Percentiles rank a stretch among this genome's conserved stretches.
Conservation (phyloP, 2,329 filamentous ascomycete genomes). For the Rachicladosporium sp. region DNA sequence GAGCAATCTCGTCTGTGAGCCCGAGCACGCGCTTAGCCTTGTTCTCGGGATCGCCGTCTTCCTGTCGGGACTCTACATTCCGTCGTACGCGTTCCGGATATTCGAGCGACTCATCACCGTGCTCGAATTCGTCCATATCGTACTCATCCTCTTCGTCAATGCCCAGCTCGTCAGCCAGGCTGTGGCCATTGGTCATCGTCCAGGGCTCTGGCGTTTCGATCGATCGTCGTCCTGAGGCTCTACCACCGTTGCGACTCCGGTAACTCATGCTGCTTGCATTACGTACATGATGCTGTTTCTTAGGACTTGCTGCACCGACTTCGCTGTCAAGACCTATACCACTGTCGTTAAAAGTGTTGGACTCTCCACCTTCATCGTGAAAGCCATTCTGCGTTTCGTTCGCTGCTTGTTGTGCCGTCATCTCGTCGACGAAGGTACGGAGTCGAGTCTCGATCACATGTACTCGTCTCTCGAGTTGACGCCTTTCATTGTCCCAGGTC, state of each 20-base stretch:
- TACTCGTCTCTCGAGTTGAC: constrained; percentile 69
- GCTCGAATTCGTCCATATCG: constrained; percentile 38
- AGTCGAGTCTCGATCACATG: constrained; percentile 84
- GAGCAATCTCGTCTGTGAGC: constrained; percentile 12
- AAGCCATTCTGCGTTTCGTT: constrained; percentile 19
- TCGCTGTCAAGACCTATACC: constrained; percentile 47
- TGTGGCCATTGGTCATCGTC: constrained; percentile 52
- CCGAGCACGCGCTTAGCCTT: constrained; percentile 36
- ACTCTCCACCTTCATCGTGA: constrained; percentile 34
- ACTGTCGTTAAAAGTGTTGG: constrained; percentile 50
- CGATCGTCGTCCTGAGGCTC: constrained; percentile 4
- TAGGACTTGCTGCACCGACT: constrained; percentile 14
- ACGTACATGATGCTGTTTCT: constrained; percentile 14
- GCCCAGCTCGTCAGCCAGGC: constrained; percentile 80
- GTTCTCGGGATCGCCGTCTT: constrained; percentile 23
- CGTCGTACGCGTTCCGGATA: constrained; percentile 28
- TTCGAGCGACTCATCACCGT: constrained; percentile 46
- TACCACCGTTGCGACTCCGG: constrained; percentile 7
- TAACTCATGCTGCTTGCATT: constrained; percentile 23
- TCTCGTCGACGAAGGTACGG: constrained; percentile 73
- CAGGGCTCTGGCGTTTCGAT: constrained; percentile 32
- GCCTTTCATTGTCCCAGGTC: constrained; percentile 70
- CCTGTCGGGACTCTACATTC: constrained; percentile 28
- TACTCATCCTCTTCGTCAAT: constrained; percentile 65
- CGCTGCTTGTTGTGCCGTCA: constrained; percentile 55